A percentile compares a stretch with the other conserved stretches of the same genome.
Conservation (phyloP, 768 basidiomycete genomes). For the Leccinum imitatum region DNA sequence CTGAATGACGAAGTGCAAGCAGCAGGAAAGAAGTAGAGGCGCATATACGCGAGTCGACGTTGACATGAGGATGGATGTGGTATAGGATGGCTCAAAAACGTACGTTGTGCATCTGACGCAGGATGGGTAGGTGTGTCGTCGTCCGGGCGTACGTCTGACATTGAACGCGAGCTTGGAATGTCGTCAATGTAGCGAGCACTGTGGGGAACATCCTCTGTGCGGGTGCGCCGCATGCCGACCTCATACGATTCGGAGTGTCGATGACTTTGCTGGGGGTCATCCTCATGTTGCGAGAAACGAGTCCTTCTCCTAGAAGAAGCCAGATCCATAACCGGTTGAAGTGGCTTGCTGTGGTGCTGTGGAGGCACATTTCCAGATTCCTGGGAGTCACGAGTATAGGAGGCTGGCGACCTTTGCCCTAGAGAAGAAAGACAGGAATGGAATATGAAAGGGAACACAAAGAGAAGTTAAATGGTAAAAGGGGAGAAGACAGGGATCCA, state of each 20-base stretch:
- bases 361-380: slow-evolving; percentile 14
- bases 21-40: slow-evolving; percentile 20
- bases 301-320: slow-evolving; percentile 13
- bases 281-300: slow-evolving; percentile 26
- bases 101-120: slow-evolving; percentile 37
- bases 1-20: slow-evolving; percentile 23
- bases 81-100: slow-evolving; percentile 34
- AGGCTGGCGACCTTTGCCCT: slow-evolving; percentile 41
- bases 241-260: slow-evolving; percentile 19
- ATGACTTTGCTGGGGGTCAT: slow-evolving; percentile 11
- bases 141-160: slow-evolving; percentile 20
- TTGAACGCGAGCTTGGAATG: slow-evolving; percentile 19
- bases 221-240: slow-evolving; percentile 15
- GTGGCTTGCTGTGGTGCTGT: slow-evolving; percentile 16
- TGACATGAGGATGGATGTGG: slow-evolving; percentile 30
- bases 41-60: slow-evolving; percentile 25
- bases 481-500: slow-evolving; percentile 37
- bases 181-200: slow-evolving; percentile 17
- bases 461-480: slow-evolving; percentile 31
- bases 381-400: slow-evolving; percentile 33
- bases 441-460: slow-evolving; percentile 30
- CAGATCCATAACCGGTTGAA: slow-evolving; percentile 14
- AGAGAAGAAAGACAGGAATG: slow-evolving; percentile 38
- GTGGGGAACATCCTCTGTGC: slow-evolving; percentile 20
- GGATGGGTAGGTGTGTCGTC: slow-evolving; percentile 19